phyloP scores from a whole-genome alignment of 1,284 basidiomycete species.

The Cryptococcus sp. region DNA sequence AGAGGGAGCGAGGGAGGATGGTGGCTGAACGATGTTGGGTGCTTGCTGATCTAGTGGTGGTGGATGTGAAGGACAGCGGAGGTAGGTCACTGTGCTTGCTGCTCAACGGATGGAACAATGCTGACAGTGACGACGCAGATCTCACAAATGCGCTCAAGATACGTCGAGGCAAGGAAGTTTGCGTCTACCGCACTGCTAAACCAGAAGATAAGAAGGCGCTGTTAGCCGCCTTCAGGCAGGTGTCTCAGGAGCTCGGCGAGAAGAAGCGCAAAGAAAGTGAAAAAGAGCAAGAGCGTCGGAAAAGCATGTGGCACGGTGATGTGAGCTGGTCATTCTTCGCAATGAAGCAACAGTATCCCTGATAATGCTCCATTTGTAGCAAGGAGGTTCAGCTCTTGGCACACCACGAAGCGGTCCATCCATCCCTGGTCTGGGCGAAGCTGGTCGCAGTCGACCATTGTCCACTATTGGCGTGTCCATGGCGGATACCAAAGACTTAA shows the following conservation, averaged over 20 bases:
- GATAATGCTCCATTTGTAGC: no score
- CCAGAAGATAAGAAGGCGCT: conserved; percentile 82
- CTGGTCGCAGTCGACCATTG: conserved; percentile 61
- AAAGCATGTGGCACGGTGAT: conserved; percentile 72
- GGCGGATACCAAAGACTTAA: conserved; percentile 67
- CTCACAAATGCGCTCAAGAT: conserved; percentile 97
- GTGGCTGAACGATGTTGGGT: conserved; percentile 93
- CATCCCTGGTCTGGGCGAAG: conserved; percentile 57
- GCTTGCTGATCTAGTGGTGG: conserved; percentile 85
- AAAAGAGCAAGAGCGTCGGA: conserved; percentile 82
- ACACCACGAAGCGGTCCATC: conserved; percentile 6
- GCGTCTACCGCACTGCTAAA: conserved; percentile 85
- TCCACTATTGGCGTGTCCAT: conserved; percentile 61
- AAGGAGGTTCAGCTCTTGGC: no score
- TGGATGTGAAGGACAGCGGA: conserved; percentile 92
- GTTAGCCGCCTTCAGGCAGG: conserved; percentile 80
- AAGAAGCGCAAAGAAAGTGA: conserved; percentile 89
- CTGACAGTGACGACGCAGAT: conserved; percentile 55
- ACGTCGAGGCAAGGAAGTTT: conserved; percentile 85
- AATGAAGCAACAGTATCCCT: no score
- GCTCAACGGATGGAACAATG: neutral
- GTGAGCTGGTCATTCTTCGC: conserved; percentile 52
- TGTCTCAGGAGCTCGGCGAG: conserved; percentile 84
- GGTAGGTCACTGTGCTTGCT: conserved; percentile 57
- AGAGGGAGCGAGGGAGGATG: conserved; percentile 65